Percentiles rank a stretch among this genome's conserved stretches.
Evolutionary conservation across 176 grass and related monocot species (phyloP).

Genomic region (Aegilops sharonensis): DNA sequence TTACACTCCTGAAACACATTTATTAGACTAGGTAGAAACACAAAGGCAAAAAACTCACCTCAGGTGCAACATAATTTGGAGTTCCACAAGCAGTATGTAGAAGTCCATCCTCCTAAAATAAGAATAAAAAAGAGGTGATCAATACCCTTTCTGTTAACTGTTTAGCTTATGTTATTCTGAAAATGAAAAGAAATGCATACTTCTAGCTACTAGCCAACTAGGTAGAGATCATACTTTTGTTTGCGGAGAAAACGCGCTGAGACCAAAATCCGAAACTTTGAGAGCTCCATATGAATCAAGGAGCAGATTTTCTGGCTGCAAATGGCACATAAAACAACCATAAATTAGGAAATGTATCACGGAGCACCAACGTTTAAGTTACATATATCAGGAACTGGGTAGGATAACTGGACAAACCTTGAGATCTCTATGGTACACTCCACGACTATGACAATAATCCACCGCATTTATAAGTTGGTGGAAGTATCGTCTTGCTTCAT

Average conservation of each 20-base stretch:
- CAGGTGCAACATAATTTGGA: slow-evolving; percentile 96
- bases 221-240: slow-evolving; percentile 53
- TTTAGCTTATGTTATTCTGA: background rate
- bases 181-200: background rate
- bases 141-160: background rate
- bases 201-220: slow-evolving; percentile 13
- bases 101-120: slow-evolving; percentile 66
- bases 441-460: slow-evolving; percentile 93
- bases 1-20: slow-evolving; percentile 33
- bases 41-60: slow-evolving; percentile 45
- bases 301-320: slow-evolving; percentile 97
- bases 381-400: background rate
- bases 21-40: background rate
- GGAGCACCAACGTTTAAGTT: background rate
- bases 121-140: background rate
- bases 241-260: slow-evolving; percentile 84
- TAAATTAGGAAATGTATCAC: slow-evolving; percentile 2
- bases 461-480: slow-evolving; percentile 98
- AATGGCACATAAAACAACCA: slow-evolving; percentile 17
- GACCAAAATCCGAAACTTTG: slow-evolving; percentile 95
- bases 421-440: slow-evolving; percentile 94
- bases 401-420: slow-evolving; percentile 56
- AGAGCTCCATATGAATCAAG: slow-evolving; percentile 79
- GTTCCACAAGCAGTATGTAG: slow-evolving; percentile 97
- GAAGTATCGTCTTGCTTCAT: slow-evolving; percentile 90